Conservation (phyloP, 2,329 filamentous ascomycete species). For the Xylaria sp. region DNA sequence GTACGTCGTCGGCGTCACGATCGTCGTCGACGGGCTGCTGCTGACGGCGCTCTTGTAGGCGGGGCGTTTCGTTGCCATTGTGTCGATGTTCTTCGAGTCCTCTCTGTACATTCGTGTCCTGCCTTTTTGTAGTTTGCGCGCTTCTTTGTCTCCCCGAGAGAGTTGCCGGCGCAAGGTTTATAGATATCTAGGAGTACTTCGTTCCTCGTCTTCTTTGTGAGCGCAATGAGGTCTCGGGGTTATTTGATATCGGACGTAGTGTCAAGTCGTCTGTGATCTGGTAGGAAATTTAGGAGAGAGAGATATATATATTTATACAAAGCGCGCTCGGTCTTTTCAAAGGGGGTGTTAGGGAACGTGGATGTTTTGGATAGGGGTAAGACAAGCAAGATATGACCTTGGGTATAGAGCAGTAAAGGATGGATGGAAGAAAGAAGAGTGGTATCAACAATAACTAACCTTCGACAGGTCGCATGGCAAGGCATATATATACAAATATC, state of each 20-base stretch:
- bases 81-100: slow-evolving; percentile 9
- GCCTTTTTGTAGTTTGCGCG: not conserved
- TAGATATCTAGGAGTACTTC: not conserved
- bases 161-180: not conserved
- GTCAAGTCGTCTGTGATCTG: not conserved
- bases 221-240: not conserved
- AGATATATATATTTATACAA: not conserved
- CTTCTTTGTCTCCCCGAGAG: not conserved
- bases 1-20: slow-evolving; percentile 50
- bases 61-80: slow-evolving; percentile 49
- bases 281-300: too few relatives aligned
- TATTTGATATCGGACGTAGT: not conserved
- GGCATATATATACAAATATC: too few relatives aligned
- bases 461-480: not conserved
- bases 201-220: not conserved
- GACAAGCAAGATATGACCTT: not conserved
- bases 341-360: not conserved
- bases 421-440: slow-evolving; percentile 29
- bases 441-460: not conserved
- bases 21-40: slow-evolving; percentile 22
- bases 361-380: not conserved
- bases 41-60: slow-evolving; percentile 36
- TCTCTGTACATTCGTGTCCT: not conserved
- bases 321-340: not conserved
- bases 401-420: not conserved